Conservation (phyloP, 495 filamentous ascomycete species). For the Trichocladium antarcticum region DNA sequence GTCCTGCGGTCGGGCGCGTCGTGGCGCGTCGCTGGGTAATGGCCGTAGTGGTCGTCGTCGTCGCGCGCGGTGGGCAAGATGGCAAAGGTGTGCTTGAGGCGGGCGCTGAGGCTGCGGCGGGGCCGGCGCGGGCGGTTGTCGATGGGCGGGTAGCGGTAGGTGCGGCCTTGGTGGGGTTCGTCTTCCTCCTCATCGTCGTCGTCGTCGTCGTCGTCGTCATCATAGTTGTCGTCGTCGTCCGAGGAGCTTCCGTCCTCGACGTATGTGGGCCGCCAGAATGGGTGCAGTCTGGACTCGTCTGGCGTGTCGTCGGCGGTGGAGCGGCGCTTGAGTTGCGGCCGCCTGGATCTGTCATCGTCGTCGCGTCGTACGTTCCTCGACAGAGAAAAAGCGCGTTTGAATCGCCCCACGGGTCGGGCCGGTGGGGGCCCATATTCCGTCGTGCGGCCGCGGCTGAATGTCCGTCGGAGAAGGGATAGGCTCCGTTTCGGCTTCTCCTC, state of each 20-base stretch:
- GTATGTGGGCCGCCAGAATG: slow-evolving; percentile 70
- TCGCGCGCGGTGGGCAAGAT: slow-evolving; percentile 35
- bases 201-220: slow-evolving; percentile 42
- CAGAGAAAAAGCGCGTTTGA: slow-evolving; percentile 36
- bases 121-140: slow-evolving; percentile 38
- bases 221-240: slow-evolving; percentile 39
- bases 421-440: slow-evolving; percentile 40
- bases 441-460: slow-evolving; percentile 41
- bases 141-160: slow-evolving; percentile 30
- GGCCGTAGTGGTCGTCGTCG: slow-evolving; percentile 27
- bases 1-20: slow-evolving; percentile 38
- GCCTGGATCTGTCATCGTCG: slow-evolving; percentile 10
- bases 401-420: slow-evolving; percentile 33
- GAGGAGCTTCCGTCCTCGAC: slow-evolving; percentile 45
- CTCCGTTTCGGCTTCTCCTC: slow-evolving; percentile 32
- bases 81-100: slow-evolving; percentile 42
- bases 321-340: slow-evolving; percentile 24
- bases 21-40: slow-evolving; percentile 24
- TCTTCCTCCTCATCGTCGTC: slow-evolving; percentile 37
- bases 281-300: slow-evolving; percentile 54
- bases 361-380: slow-evolving; percentile 18
- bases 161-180: slow-evolving; percentile 22
- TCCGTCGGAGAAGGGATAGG: slow-evolving; percentile 47
- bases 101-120: slow-evolving; percentile 41
- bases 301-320: slow-evolving; percentile 33